A percentile compares a stretch with the other conserved stretches of the same genome.
These are phyloP conservation scores for Oryza longistaminata DNA, from an alignment of 176 grass and related monocot species.

Conservation along the genomic window DNA sequence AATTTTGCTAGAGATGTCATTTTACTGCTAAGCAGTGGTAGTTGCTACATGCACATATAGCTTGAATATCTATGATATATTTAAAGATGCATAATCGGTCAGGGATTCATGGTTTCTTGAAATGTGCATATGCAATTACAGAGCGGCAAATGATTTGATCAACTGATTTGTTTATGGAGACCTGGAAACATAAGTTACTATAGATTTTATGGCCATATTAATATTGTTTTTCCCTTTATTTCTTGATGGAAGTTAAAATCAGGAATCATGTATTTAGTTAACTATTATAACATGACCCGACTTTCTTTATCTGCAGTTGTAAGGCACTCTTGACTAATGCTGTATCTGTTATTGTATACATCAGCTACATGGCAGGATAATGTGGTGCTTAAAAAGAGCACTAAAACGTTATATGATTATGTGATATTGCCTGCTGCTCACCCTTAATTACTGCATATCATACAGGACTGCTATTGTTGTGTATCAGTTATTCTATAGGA, in stretches of 20 bases:
- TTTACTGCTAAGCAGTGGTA: not conserved
- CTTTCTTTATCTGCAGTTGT: not conserved
- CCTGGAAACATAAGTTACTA: not conserved
- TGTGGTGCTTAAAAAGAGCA: not conserved
- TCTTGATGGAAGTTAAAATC: conserved; percentile 5
- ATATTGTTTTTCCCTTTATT: not conserved
- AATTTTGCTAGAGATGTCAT: not conserved
- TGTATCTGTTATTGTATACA: not conserved
- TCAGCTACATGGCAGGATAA: not conserved
- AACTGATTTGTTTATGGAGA: too few relatives aligned
- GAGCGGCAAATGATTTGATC: not conserved
- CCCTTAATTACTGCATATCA: conserved; percentile 29
- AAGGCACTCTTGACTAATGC: not conserved
- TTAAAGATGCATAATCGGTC: not conserved
- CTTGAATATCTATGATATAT: not conserved
- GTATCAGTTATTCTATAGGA: conserved; percentile 88
- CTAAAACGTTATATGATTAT: not conserved
- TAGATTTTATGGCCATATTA: not conserved
- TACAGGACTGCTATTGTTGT: conserved; percentile 98
- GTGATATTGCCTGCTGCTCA: not conserved
- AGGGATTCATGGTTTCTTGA: not conserved
- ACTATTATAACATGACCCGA: not conserved
- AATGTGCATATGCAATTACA: not conserved
- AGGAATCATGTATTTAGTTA: not conserved
- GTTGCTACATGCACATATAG: not conserved